phyloP scores from a whole-genome alignment of 805 yeast genomes.

The Nadsonia fulvescens region DNA sequence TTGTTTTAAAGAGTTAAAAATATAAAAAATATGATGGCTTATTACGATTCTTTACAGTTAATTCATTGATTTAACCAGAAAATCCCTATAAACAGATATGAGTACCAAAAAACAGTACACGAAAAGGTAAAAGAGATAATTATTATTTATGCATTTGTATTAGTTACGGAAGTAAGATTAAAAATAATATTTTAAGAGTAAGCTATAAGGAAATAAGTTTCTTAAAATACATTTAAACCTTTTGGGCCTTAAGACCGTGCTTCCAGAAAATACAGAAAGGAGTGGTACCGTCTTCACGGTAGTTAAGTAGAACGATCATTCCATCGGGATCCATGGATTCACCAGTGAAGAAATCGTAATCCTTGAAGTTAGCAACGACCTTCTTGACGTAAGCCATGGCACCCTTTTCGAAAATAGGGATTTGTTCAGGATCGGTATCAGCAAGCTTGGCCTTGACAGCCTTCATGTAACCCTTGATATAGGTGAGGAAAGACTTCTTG shows the following conservation, averaged over 20 bases:
- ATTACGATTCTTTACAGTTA: too few species aligned
- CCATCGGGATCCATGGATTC: slow-evolving; percentile 99
- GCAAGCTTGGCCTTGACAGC: slow-evolving; percentile 76
- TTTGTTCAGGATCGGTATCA: slow-evolving; percentile 75
- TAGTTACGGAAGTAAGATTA: too few species aligned
- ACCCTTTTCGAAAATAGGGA: slow-evolving; percentile 89
- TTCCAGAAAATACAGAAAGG: slow-evolving; percentile 98
- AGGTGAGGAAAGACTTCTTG: slow-evolving; percentile 92
- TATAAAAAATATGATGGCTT: too few species aligned
- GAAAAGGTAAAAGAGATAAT: too few species aligned
- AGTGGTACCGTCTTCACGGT: slow-evolving; percentile 98
- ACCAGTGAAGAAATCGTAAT: slow-evolving; percentile 99
- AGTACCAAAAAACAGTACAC: too few species aligned
- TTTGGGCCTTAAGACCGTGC: slow-evolving; percentile 83
- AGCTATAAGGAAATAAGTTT: slow-evolving; percentile 7
- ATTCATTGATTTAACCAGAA: too few species aligned
- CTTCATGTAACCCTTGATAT: slow-evolving; percentile 99
- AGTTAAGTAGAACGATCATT: slow-evolving; percentile 94
- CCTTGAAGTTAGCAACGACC: slow-evolving; percentile 86
- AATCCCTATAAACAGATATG: too few species aligned
- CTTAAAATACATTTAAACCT: slow-evolving; percentile 42
- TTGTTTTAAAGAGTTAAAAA: too few species aligned
- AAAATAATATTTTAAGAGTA: too few species aligned
- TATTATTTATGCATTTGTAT: too few species aligned
- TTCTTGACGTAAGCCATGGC: slow-evolving; percentile 93